These are phyloP conservation scores for Scytalidium sp. DNA, from an alignment of 2,329 filamentous ascomycete species.

Conservation along the genomic window DNA sequence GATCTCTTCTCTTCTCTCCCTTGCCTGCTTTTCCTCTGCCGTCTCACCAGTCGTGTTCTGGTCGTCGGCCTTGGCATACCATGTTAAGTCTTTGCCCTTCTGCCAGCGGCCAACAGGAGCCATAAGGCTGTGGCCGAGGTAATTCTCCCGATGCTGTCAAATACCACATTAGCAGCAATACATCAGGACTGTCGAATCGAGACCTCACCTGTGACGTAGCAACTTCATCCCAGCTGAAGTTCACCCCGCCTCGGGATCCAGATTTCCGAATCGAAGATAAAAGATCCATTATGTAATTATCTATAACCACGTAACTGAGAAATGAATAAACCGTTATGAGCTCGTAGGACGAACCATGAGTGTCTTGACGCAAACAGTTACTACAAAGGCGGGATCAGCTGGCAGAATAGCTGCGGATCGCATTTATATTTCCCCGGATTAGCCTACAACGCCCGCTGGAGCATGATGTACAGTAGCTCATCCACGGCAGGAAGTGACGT, in stretches of 20 bases:
- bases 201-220: conserved; percentile 55
- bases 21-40: conserved; percentile 53
- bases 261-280: conserved; percentile 86
- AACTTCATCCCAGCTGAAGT: conserved; percentile 97
- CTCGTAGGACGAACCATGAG: too few species aligned
- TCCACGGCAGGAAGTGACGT: too few species aligned
- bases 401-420: background rate
- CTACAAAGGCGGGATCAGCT: background rate
- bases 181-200: background rate
- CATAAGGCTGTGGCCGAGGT: conserved; percentile 72
- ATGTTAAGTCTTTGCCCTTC: conserved; percentile 58
- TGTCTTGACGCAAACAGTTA: too few species aligned
- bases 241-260: conserved; percentile 87
- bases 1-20: conserved; percentile 73
- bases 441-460: background rate
- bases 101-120: conserved; percentile 74
- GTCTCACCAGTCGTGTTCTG: conserved; percentile 53
- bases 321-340: too few species aligned
- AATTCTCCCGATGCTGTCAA: conserved; percentile 80
- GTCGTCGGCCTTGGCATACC: conserved; percentile 59
- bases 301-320: background rate
- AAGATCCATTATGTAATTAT: conserved; percentile 69
- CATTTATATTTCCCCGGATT: background rate
- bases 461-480: too few species aligned
- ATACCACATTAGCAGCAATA: background rate